Evolutionary conservation across 2,329 filamentous ascomycete genomes (phyloP), one percentile per base, ranked within the genome.

Genomic region (Calonectria montana): DNA sequence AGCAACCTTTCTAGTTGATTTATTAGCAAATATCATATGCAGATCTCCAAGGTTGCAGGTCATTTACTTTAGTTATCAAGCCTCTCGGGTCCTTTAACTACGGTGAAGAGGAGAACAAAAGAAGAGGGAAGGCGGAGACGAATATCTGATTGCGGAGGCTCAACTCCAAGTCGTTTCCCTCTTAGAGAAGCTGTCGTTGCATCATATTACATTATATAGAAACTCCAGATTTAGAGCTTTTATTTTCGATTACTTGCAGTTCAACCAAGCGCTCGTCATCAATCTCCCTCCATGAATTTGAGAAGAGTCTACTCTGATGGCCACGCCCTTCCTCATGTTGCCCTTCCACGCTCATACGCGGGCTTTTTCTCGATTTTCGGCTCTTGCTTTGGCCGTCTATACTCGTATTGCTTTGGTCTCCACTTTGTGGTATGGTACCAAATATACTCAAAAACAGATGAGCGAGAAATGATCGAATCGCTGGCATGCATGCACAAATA

Each of bases 381-480:
- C 43, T 47, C n/a, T 21, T 47, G 9, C 9, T 23, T 9, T 47
- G 43, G 8, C 6, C 43, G 5, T 47, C 43, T 9, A 8, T 10
- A 13, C n/a, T 47, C 5, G 23, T 12, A 47, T 47, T 47, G n/a
- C 43, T 47, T 23, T 47, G 6, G 9, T 47, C 43, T 13, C 9
- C n/a, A 5, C n/a, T 23, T 13, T 21, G 7, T 21, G 18, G 41
- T 47, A 47, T 23, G 23, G 43, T 47, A 9, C 43, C 43, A n/a
- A 47, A 47, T 23, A 47, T 10, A 13, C 12, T 23, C 2, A 4
- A 9, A 13, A 23, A 47, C 10, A 47, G 21, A 13, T 47, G 43
- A 13, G 43, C n/a, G 2, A 47, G n/a, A 2, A 47, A n/a, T 12
- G 12, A 23, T n/a, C 82, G 78, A 1, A 85, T 29, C 23, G 23